A percentile compares a stretch with the other conserved stretches of the same genome.
phyloP scores from a whole-genome alignment of 2,329 filamentous ascomycete genomes.

The Aspergillus sp. region DNA sequence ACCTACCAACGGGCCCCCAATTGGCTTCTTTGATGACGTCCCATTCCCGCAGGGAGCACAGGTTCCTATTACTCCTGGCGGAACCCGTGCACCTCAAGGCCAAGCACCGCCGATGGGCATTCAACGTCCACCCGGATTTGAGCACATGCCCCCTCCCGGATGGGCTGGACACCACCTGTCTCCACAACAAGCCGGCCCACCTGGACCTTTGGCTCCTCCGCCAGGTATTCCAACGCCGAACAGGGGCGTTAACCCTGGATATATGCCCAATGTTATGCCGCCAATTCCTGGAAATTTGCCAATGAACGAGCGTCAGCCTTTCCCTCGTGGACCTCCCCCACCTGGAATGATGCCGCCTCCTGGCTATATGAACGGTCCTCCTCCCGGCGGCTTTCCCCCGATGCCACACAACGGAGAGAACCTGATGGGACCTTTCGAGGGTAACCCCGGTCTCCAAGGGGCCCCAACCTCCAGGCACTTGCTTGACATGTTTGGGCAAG shows the following conservation, averaged over 20 bases:
- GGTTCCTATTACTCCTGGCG: constrained; percentile 36
- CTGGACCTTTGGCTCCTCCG: constrained; percentile 35
- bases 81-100: constrained; percentile 33
- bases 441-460: constrained; percentile 37
- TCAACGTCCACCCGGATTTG: constrained; percentile 46
- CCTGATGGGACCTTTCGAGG: constrained; percentile 40
- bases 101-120: constrained; percentile 40
- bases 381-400: constrained; percentile 40
- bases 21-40: constrained; percentile 44
- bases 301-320: constrained; percentile 36
- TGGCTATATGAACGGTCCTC: constrained; percentile 45
- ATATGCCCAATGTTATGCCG: constrained; percentile 37
- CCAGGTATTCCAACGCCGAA: constrained; percentile 40
- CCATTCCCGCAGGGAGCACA: constrained; percentile 37
- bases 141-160: constrained; percentile 42
- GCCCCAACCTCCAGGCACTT: constrained; percentile 41
- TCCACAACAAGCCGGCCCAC: constrained; percentile 36
- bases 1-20: constrained; percentile 37
- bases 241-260: constrained; percentile 40
- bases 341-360: constrained; percentile 48
- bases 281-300: constrained; percentile 36
- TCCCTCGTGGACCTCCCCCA: constrained; percentile 39
- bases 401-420: constrained; percentile 41
- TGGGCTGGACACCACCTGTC: constrained; percentile 39
- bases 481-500: constrained; percentile 46